Conservation (phyloP, 495 filamentous ascomycete species). For the Lophiostoma macrostomum region DNA sequence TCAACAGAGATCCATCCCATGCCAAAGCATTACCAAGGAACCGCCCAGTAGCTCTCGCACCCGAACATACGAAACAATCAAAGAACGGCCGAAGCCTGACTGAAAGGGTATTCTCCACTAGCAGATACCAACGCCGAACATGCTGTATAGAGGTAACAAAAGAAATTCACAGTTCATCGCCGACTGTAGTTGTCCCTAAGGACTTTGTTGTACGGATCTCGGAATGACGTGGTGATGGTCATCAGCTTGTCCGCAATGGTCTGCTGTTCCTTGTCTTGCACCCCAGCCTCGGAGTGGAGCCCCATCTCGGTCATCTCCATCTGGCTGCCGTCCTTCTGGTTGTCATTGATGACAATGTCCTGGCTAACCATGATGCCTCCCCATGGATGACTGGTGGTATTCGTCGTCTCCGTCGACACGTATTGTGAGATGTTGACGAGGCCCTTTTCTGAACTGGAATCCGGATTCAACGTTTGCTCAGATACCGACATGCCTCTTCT, state of each 20-base stretch:
- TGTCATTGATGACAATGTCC: conserved; percentile 38
- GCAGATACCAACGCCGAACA: too few species aligned
- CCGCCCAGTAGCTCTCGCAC: too few species aligned
- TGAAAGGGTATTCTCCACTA: too few species aligned
- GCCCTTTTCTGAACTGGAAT: conserved; percentile 52
- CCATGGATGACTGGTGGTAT: conserved; percentile 41
- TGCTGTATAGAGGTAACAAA: too few species aligned
- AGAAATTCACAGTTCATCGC: too few species aligned
- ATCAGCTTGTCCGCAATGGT: conserved; percentile 41
- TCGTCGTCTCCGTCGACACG: conserved; percentile 48
- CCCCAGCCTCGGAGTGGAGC: conserved; percentile 20
- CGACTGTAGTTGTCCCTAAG: too few species aligned
- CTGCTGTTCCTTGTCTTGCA: conserved; percentile 33
- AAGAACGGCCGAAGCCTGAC: too few species aligned
- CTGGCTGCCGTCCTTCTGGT: conserved; percentile 15
- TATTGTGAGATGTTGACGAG: conserved; percentile 2
- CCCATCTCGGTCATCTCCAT: conserved; percentile 33
- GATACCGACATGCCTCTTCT: conserved; percentile 1
- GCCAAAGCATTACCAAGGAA: too few species aligned
- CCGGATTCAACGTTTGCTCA: conserved; percentile 21
- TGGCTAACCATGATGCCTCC: conserved; percentile 47
- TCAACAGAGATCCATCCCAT: too few species aligned
- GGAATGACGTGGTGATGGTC: conserved; percentile 31
- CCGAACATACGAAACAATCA: too few species aligned
- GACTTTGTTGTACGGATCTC: conserved; percentile 17